A percentile compares a stretch with the other conserved stretches of the same genome.
phyloP scores from a whole-genome alignment of 2,329 filamentous ascomycete genomes.

The Xylariales sp. region DNA sequence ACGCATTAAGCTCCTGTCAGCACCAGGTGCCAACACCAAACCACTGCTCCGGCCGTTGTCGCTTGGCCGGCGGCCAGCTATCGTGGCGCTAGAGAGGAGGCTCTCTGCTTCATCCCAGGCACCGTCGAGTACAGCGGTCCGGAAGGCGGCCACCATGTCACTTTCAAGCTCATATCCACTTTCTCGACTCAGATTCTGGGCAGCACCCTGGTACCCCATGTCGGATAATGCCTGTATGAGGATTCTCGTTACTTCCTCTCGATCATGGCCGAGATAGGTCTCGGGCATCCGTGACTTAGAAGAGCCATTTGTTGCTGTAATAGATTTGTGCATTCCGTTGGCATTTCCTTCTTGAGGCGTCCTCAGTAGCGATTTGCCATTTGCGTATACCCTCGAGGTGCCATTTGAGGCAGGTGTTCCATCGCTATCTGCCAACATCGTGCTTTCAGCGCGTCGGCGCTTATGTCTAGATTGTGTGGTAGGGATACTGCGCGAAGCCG shows the following conservation, averaged over 20 bases:
- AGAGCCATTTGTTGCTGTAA: slow-evolving; percentile 51
- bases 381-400: slow-evolving; percentile 46
- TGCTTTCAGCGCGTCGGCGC: slow-evolving; percentile 52
- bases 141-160: slow-evolving; percentile 78
- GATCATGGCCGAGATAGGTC: slow-evolving; percentile 76
- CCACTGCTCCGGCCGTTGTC: slow-evolving; percentile 49
- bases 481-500: slow-evolving; percentile 13
- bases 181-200: slow-evolving; percentile 68
- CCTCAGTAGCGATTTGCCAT: slow-evolving; percentile 50
- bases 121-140: slow-evolving; percentile 73
- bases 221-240: slow-evolving; percentile 88
- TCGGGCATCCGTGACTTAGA: slow-evolving; percentile 26
- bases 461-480: slow-evolving; percentile 41
- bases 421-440: slow-evolving; percentile 61
- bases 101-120: slow-evolving; percentile 83
- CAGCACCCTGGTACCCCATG: slow-evolving; percentile 78
- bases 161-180: slow-evolving; percentile 88
- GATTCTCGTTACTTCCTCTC: slow-evolving; percentile 89
- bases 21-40: slow-evolving; percentile 69
- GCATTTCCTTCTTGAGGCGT: slow-evolving; percentile 28
- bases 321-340: slow-evolving; percentile 45
- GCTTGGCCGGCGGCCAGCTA: slow-evolving; percentile 24
- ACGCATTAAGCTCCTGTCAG: slow-evolving; percentile 74
- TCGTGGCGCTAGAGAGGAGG: slow-evolving; percentile 59
- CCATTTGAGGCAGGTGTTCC: slow-evolving; percentile 47